A percentile compares a stretch with the other conserved stretches of the same genome.
Conservation (phyloP, 257 asterid species). For the Pogostemon cablin region DNA sequence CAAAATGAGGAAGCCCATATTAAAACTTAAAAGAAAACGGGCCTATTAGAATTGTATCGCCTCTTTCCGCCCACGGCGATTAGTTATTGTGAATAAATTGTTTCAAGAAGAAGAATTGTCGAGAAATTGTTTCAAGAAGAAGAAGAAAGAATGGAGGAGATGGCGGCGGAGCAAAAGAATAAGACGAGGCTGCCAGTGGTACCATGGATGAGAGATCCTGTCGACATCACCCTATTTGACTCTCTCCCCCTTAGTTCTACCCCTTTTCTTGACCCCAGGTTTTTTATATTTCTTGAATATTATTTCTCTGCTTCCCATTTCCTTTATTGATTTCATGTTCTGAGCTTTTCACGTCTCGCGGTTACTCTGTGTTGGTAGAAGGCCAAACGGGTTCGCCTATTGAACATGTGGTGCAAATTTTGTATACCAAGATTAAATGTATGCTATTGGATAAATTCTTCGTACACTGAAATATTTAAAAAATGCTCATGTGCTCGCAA, state of each 20-base stretch:
- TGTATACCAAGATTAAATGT: too few species aligned
- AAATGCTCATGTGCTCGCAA: too few species aligned
- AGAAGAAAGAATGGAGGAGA: conserved; percentile 31
- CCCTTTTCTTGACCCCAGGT: conserved; percentile 82
- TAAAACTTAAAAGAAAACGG: too few species aligned
- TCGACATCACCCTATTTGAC: conserved; percentile 51
- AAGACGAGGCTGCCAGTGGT: conserved; percentile 52
- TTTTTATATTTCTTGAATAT: not conserved
- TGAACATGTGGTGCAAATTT: too few species aligned
- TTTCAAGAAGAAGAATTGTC: not conserved
- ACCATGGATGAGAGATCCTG: conserved; percentile 93
- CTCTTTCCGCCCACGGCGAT: conserved; percentile 5
- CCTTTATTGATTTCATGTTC: not conserved
- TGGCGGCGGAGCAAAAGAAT: conserved; percentile 37
- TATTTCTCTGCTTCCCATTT: not conserved
- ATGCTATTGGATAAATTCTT: too few species aligned
- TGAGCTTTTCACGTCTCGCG: not conserved
- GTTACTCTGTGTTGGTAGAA: not conserved
- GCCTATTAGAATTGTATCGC: conserved; percentile 4
- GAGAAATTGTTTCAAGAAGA: too few species aligned
- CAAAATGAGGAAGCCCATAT: too few species aligned
- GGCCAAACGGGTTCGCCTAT: too few species aligned
- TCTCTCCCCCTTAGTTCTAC: conserved; percentile 50
- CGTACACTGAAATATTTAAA: too few species aligned
- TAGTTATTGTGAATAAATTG: too few species aligned